Evolutionary conservation across 768 basidiomycete genomes (phyloP).

Genomic region (Phylloporus sp.): DNA sequence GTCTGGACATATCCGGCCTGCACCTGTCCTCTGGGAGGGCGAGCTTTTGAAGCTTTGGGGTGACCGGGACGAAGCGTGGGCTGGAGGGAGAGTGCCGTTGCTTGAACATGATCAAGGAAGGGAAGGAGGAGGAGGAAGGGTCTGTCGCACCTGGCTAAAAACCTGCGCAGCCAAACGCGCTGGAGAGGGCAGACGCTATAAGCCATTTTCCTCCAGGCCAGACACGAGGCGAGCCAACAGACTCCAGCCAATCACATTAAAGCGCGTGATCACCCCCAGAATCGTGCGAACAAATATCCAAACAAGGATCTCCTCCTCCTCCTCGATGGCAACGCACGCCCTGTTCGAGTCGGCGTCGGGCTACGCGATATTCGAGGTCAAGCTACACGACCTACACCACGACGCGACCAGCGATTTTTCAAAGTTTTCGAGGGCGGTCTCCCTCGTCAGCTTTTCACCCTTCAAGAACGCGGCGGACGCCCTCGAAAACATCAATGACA

Average conservation of each 20-base stretch:
- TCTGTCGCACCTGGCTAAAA: too few species aligned
- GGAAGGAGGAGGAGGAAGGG: too few species aligned
- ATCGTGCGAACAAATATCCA: conserved; percentile 5
- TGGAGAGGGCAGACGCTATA: conserved; percentile 13
- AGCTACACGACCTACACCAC: conserved; percentile 80
- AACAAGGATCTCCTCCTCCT: too few species aligned
- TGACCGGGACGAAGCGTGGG: conserved; percentile 15
- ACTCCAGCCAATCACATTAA: conserved; percentile 16
- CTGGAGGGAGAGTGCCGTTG: conserved; percentile 12
- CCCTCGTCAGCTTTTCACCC: conserved; percentile 84
- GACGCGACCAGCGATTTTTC: conserved; percentile 80
- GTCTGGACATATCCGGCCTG: conserved; percentile 15
- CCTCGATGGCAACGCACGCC: conserved; percentile 71
- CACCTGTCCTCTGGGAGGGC: conserved; percentile 18
- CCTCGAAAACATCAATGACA: conserved; percentile 91
- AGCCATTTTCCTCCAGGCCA: conserved; percentile 23
- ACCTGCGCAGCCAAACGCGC: too few species aligned
- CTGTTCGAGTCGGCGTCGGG: conserved; percentile 94
- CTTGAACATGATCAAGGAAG: conserved; percentile 22
- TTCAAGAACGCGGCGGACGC: conserved; percentile 93
- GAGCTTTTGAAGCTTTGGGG: conserved; percentile 17
- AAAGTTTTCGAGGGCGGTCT: conserved; percentile 91
- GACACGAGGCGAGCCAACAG: conserved; percentile 26
- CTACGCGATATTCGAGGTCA: conserved; percentile 88
- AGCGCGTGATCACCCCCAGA: conserved; percentile 17